Conservation (phyloP, 2,329 filamentous ascomycete species). For the Phoma sp. region DNA sequence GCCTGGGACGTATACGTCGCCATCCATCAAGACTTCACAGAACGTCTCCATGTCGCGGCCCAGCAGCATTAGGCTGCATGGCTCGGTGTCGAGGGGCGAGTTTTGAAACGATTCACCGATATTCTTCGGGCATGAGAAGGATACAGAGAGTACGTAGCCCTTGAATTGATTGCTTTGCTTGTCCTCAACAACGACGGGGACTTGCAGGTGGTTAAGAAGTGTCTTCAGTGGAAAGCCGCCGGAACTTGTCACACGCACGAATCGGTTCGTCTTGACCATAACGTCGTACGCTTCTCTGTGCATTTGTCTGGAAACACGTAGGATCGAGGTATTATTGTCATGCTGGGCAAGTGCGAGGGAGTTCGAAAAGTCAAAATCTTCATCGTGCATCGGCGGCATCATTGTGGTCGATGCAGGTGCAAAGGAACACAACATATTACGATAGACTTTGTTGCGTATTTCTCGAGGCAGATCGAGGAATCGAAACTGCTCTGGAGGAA, state of each 20-base stretch:
- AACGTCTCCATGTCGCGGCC: slow-evolving; percentile 19
- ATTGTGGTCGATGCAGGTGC: neutral
- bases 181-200: slow-evolving; percentile 15
- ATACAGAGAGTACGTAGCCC: slow-evolving; percentile 21
- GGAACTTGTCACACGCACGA: slow-evolving; percentile 15
- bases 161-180: slow-evolving; percentile 12
- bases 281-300: slow-evolving; percentile 20
- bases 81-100: neutral
- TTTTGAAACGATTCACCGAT: neutral
- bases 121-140: slow-evolving; percentile 1
- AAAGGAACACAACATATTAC: slow-evolving; percentile 11
- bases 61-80: slow-evolving; percentile 18
- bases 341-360: neutral
- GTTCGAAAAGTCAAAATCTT: neutral
- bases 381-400: neutral
- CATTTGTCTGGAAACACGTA: slow-evolving; percentile 13
- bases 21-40: slow-evolving; percentile 17
- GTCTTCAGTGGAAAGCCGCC: slow-evolving; percentile 8
- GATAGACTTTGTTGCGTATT: slow-evolving; percentile 21
- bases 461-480: slow-evolving; percentile 21
- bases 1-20: slow-evolving; percentile 8
- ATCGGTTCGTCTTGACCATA: slow-evolving; percentile 27
- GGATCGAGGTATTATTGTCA: slow-evolving; percentile 14
- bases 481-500: neutral
- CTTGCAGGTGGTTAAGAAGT: neutral